phyloP scores from a whole-genome alignment of 495 filamentous ascomycete species.

The Xylaria acuta region DNA sequence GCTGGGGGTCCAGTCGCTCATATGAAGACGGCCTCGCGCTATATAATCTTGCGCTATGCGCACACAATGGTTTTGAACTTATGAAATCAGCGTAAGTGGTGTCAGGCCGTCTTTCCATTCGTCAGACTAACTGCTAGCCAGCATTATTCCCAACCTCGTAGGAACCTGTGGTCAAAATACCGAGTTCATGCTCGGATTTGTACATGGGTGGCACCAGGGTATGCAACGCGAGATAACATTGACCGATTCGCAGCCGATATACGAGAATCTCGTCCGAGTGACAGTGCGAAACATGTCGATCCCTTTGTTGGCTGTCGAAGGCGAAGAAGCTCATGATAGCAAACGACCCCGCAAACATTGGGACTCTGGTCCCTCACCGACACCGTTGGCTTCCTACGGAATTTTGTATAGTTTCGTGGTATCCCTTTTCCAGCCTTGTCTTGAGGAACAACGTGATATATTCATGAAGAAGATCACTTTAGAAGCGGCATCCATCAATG shows the following conservation, averaged over 20 bases:
- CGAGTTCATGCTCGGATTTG: slow-evolving; percentile 4
- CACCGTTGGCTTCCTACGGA: not conserved
- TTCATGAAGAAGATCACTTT: not conserved
- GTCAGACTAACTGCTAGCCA: not conserved
- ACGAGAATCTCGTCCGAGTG: not conserved
- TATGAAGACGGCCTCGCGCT: slow-evolving; percentile 9
- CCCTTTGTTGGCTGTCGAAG: not conserved
- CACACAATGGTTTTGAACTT: not conserved
- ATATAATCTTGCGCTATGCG: not conserved
- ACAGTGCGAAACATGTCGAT: slow-evolving; percentile 9
- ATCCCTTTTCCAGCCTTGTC: not conserved
- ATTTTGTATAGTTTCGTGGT: not conserved
- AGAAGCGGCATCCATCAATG: not conserved
- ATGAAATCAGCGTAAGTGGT: not conserved
- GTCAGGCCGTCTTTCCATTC: no score
- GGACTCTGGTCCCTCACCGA: not conserved
- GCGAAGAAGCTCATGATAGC: not conserved
- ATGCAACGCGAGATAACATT: not conserved
- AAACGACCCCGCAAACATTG: not conserved
- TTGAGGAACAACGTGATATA: not conserved
- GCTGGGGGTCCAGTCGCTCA: not conserved
- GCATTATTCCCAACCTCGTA: not conserved
- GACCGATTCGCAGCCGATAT: not conserved
- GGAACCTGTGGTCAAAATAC: not conserved
- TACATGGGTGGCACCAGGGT: not conserved